A percentile compares a stretch with the other conserved stretches of the same genome.
Conservation (phyloP, 352 stramenopile species). For the Globisporangium nagaii region DNA sequence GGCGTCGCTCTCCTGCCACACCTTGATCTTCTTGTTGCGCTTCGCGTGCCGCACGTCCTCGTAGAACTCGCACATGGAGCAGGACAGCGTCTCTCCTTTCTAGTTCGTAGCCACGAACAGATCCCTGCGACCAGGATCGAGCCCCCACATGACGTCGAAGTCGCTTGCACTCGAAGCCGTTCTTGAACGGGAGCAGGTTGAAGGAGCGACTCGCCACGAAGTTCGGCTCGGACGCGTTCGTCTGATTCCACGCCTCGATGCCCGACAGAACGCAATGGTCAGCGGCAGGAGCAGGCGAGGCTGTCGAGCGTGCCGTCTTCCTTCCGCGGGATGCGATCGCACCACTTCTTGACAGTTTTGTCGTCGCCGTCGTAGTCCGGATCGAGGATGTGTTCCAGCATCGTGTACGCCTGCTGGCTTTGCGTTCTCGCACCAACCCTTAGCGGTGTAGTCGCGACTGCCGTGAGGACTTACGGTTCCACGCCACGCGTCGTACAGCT, state of each 20-base stretch:
- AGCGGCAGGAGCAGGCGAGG: not conserved
- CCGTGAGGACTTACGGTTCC: not conserved
- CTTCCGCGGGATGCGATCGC: not conserved
- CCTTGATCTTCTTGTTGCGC: too few species aligned
- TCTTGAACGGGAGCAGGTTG: conserved; percentile 13
- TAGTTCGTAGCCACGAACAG: too few species aligned
- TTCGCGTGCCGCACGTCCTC: too few species aligned
- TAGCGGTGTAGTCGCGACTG: too few species aligned
- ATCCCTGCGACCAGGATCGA: too few species aligned
- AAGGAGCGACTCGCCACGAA: conserved; percentile 5
- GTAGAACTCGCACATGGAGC: too few species aligned
- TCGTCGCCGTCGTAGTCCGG: conserved; percentile 2
- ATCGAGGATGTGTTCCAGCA: conserved; percentile 4
- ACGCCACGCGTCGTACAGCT: conserved; percentile 7
- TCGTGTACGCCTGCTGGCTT: conserved; percentile 8
- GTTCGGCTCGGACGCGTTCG: not conserved
- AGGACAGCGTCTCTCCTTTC: too few species aligned
- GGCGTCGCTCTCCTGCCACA: too few species aligned
- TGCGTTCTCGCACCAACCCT: not conserved
- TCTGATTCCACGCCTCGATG: conserved; percentile 6
- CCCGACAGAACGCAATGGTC: not conserved
- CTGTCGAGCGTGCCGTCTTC: not conserved
- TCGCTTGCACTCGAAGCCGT: conserved; percentile 14
- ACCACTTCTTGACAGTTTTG: not conserved
- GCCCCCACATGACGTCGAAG: too few species aligned